These are phyloP conservation scores for Schizonepeta tenuifolia DNA, from an alignment of 257 asterid species.

Conservation along the genomic window DNA sequence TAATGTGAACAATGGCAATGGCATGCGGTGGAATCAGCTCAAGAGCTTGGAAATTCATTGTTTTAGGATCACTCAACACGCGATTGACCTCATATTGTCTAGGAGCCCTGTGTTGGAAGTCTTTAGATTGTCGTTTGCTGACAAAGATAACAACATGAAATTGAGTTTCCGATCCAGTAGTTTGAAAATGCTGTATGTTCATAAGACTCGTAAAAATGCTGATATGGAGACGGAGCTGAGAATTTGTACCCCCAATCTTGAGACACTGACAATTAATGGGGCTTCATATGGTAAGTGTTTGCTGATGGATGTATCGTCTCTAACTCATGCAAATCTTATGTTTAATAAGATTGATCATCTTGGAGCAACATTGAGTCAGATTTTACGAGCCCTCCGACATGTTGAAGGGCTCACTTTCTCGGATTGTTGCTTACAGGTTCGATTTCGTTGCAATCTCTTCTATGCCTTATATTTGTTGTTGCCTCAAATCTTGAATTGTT, in stretches of 20 bases:
- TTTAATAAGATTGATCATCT: neutral
- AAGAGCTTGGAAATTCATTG: neutral
- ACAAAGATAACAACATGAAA: neutral
- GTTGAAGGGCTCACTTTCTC: too few species aligned
- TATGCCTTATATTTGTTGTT: too few species aligned
- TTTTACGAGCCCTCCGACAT: neutral
- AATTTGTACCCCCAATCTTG: neutral
- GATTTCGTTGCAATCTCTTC: too few species aligned
- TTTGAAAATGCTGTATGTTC: neutral
- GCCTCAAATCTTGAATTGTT: too few species aligned
- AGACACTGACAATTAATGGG: neutral
- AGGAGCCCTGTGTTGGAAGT: neutral
- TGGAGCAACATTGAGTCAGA: too few species aligned
- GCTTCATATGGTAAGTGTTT: neutral
- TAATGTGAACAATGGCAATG: neutral
- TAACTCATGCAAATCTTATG: neutral
- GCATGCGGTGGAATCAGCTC: neutral
- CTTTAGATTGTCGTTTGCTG: neutral
- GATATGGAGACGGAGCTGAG: neutral
- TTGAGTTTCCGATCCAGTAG: neutral
- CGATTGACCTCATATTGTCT: neutral
- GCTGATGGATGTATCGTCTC: neutral
- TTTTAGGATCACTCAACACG: neutral
- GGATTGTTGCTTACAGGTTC: too few species aligned
- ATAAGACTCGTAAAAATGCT: neutral